phyloP scores from a whole-genome alignment of 495 filamentous ascomycete genomes.

The Podospora bellae-mahoneyi region DNA sequence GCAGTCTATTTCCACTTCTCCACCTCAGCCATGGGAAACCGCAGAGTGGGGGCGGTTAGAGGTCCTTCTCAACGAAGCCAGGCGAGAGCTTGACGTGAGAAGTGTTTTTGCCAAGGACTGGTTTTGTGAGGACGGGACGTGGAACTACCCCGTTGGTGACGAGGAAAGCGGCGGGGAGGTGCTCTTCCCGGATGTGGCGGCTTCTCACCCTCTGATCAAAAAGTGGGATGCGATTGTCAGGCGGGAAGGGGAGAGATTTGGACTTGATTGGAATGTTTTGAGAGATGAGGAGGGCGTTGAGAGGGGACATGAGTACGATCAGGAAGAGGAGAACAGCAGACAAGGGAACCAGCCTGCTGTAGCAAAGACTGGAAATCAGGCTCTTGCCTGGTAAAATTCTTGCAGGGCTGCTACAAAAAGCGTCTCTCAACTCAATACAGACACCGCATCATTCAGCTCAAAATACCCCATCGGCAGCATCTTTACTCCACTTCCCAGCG shows the following conservation, averaged over 20 bases:
- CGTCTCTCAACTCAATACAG: too few relatives aligned
- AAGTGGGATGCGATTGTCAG: constrained; percentile 51
- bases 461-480: neutral
- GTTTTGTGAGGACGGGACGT: constrained; percentile 59
- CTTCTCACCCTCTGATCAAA: constrained; percentile 55
- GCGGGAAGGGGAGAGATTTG: constrained; percentile 42
- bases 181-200: constrained; percentile 47
- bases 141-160: constrained; percentile 55
- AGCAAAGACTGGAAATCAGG: neutral
- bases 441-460: neutral
- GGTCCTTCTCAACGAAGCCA: constrained; percentile 49
- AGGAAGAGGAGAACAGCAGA: constrained; percentile 7
- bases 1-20: constrained; percentile 27
- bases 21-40: constrained; percentile 6
- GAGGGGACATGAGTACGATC: constrained; percentile 1
- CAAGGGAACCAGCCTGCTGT: neutral
- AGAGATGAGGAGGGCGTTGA: constrained; percentile 22
- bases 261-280: constrained; percentile 38
- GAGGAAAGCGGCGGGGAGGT: constrained; percentile 21
- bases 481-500: neutral
- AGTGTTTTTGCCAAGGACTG: constrained; percentile 60
- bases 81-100: constrained; percentile 57
- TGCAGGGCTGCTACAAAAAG: neutral
- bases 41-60: constrained; percentile 27
- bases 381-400: neutral